Base-by-base conservation (phyloP, 106 monocot genomes). In the Dactylorhiza incarnata region DNA sequence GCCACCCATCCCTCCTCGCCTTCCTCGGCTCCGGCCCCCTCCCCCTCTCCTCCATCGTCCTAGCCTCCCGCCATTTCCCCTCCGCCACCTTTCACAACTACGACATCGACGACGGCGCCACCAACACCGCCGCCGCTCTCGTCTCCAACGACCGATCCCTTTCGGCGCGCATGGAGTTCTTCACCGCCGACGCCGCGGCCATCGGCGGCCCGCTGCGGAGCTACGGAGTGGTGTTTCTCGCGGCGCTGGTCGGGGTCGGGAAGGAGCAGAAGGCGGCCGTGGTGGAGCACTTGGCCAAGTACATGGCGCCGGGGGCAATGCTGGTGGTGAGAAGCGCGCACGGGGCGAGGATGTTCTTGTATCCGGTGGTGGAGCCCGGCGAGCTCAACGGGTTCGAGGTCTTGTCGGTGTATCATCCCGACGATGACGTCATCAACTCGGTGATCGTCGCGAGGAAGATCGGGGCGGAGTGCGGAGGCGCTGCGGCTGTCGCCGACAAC, bases 21-120 rank as follows among this genome's bases (percentile, higher is more conserved):
- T 91, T 95, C 81, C 68, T 95, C 59, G 94, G 91, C 45, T 95
- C 94, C 14, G 94, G 91, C 7, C 94, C 89, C 0, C 79, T 94
- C 15, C 94, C 94, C 4, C 78, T 91, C 13, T 87, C 85, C 46
- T 79, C 89, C 25, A 56, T 91, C 65, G 75, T 91, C 19, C 87
- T 91, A 51, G 89, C 91, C 59, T 65, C 79, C 58, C 70, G 70
- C 67, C 91, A 89, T 79, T 65, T 89, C 44, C 61, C 73, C 73
- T 49, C 49, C 44, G 12, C 79, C 20, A 23, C 78, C n/a, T 77
- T 94, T 73, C 78, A 91, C 72, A 91, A 89, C 85, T 95, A 87
- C 72, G 94, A 95, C 81, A 14, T 86, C 56, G 85, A 86, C 71
- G 47, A 79, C 13, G 17, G 45, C 1, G 94, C 94, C 37, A 91